Percentiles rank a stretch among this genome's conserved stretches.
Evolutionary conservation across 805 yeast species (phyloP).

Genomic region (Saccharomycopsis sp.): DNA sequence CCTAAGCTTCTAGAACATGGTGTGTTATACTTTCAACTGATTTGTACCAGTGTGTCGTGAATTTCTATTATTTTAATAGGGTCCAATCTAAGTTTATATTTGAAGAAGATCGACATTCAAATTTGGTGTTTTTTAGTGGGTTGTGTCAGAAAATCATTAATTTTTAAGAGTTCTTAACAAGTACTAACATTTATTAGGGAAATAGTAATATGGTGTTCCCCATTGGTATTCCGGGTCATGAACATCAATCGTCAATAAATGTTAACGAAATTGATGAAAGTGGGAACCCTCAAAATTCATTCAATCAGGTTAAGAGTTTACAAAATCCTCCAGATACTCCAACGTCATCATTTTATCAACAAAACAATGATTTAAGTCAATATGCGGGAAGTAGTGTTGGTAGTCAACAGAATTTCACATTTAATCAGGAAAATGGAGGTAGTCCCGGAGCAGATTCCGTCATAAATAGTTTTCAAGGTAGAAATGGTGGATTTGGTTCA

Average conservation of each 20-base stretch:
- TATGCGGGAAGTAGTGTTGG: constrained; percentile 20
- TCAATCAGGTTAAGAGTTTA: constrained; percentile 13
- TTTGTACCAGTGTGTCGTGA: too few relatives aligned
- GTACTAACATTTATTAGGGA: background rate
- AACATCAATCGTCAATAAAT: background rate
- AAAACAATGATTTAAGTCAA: constrained; percentile 18
- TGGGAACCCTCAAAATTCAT: background rate
- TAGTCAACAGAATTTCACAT: constrained; percentile 1
- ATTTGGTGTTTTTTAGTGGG: too few relatives aligned
- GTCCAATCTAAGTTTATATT: too few relatives aligned
- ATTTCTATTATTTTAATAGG: too few relatives aligned
- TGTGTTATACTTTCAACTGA: too few relatives aligned
- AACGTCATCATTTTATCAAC: constrained; percentile 13
- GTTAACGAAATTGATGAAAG: background rate
- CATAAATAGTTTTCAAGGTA: too few relatives aligned
- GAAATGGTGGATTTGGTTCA: too few relatives aligned
- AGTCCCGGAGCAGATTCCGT: constrained; percentile 26
- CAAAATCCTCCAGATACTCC: constrained; percentile 3
- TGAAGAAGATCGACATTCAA: too few relatives aligned
- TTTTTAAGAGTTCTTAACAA: too few relatives aligned
- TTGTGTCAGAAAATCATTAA: too few relatives aligned
- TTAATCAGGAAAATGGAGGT: constrained; percentile 18
- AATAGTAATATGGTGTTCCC: constrained; percentile 17
- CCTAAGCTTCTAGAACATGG: too few relatives aligned
- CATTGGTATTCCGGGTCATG: constrained; percentile 24